Evolutionary conservation across 2,329 filamentous ascomycete species (phyloP).

Genomic region (Phaeomoniella chlamydospora): DNA sequence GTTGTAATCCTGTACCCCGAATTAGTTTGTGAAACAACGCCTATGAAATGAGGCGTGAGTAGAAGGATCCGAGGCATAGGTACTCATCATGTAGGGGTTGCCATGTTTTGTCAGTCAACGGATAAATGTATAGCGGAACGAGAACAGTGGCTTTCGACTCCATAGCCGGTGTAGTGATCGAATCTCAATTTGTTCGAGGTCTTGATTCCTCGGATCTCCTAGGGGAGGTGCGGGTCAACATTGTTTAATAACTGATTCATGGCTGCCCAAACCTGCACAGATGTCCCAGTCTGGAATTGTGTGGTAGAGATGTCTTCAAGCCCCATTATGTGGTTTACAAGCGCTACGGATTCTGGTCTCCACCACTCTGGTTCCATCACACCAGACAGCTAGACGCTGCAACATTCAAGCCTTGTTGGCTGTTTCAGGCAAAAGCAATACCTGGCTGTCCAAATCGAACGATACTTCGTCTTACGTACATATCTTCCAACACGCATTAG

Average conservation of each 20-base stretch:
- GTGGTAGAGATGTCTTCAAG: too few species aligned
- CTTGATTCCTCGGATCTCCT: neutral
- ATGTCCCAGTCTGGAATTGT: too few species aligned
- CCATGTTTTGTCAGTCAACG: conserved; percentile 30
- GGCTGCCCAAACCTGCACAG: neutral
- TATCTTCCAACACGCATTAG: too few species aligned
- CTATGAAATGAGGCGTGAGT: conserved; percentile 6
- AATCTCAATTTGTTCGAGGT: neutral
- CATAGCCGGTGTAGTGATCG: conserved; percentile 8
- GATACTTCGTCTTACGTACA: too few species aligned
- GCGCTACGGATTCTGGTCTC: too few species aligned
- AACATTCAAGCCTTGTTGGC: too few species aligned
- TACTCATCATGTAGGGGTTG: conserved; percentile 29
- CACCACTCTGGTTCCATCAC: too few species aligned
- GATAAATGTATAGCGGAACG: conserved; percentile 35
- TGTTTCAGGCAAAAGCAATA: too few species aligned
- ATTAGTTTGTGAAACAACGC: conserved; percentile 9
- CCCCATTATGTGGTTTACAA: too few species aligned
- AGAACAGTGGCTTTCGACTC: conserved; percentile 25
- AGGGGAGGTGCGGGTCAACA: neutral
- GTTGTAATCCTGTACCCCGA: conserved; percentile 18
- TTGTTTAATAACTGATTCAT: neutral
- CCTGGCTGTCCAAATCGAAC: too few species aligned
- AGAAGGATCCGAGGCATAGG: conserved; percentile 8
- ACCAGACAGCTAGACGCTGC: too few species aligned